Evolutionary conservation across 139 green algal species (phyloP).

Genomic region (Astrephomene gubernaculifera): DNA sequence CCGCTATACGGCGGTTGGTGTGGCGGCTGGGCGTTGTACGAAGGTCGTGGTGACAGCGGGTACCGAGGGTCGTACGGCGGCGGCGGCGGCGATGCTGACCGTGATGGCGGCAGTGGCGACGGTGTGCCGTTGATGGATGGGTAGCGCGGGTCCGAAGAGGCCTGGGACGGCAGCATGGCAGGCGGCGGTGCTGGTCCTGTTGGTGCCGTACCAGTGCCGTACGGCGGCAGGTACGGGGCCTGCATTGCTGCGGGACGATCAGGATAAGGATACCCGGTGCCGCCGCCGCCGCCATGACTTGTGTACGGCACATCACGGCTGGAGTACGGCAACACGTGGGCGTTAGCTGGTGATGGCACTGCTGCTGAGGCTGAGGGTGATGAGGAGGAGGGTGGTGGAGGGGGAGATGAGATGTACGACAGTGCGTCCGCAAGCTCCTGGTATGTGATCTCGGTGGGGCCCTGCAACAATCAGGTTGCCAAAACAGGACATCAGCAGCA

Average conservation of each 20-base stretch:
- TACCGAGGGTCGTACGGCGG: not conserved
- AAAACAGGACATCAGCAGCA: too few relatives aligned
- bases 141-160: not conserved
- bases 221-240: not conserved
- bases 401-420: slow-evolving; percentile 4
- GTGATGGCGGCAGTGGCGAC: not conserved
- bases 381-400: too few relatives aligned
- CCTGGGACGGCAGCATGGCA: not conserved
- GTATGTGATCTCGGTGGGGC: slow-evolving; percentile 18
- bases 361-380: too few relatives aligned
- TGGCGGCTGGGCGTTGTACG: not conserved
- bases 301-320: too few relatives aligned
- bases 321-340: too few relatives aligned
- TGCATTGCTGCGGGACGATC: too few relatives aligned
- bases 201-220: not conserved
- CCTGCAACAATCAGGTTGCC: too few relatives aligned
- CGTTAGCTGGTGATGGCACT: too few relatives aligned
- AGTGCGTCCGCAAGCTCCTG: slow-evolving; percentile 15
- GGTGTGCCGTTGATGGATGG: not conserved
- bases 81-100: not conserved
- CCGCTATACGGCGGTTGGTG: not conserved
- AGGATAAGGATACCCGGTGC: not conserved
- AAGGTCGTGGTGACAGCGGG: not conserved
- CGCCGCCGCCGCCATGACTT: too few relatives aligned
- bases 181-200: not conserved